A percentile compares a stretch with the other conserved stretches of the same genome.
These are phyloP conservation scores for Cladophialophora psammophila DNA, from an alignment of 2,329 filamentous ascomycete genomes.

Conservation along the genomic window DNA sequence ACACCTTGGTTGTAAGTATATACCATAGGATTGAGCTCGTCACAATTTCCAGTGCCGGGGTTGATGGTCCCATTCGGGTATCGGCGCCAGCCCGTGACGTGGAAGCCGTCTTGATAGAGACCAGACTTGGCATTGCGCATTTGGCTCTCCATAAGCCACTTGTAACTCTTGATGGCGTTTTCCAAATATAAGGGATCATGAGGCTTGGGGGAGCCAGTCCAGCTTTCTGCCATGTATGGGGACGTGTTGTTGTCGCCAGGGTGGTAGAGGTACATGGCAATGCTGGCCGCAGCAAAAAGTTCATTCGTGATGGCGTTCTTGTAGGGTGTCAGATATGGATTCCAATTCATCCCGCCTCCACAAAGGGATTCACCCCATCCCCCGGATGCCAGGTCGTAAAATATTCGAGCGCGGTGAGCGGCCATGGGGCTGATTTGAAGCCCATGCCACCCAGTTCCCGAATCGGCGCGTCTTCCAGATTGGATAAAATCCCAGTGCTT, in stretches of 20 bases:
- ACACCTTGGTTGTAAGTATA: conserved; percentile 98
- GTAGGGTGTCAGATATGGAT: conserved; percentile 78
- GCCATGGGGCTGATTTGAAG: conserved; percentile 77
- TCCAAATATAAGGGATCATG: conserved; percentile 72
- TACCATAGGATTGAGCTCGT: conserved; percentile 83
- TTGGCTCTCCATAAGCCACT: conserved; percentile 78
- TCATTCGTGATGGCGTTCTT: conserved; percentile 98
- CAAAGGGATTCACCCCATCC: conserved; percentile 87
- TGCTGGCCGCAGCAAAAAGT: conserved; percentile 82
- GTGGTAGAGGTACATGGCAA: conserved; percentile 89
- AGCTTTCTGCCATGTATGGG: conserved; percentile 62
- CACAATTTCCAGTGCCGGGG: conserved; percentile 74
- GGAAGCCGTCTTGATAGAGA: conserved; percentile 86
- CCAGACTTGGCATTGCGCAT: conserved; percentile 77
- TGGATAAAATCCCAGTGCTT: conserved; percentile 61
- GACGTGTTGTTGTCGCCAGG: conserved; percentile 78
- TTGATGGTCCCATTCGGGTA: conserved; percentile 58
- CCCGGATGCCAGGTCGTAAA: conserved; percentile 79
- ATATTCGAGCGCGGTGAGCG: conserved; percentile 81
- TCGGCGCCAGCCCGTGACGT: conserved; percentile 70
- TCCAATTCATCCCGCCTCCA: conserved; percentile 90
- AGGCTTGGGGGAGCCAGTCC: conserved; percentile 44
- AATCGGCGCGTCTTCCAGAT: conserved; percentile 38
- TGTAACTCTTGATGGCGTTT: conserved; percentile 78
- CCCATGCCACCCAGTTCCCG: conserved; percentile 70